Conservation (phyloP, 345 rosid species). For the Syzygium aromaticum region DNA sequence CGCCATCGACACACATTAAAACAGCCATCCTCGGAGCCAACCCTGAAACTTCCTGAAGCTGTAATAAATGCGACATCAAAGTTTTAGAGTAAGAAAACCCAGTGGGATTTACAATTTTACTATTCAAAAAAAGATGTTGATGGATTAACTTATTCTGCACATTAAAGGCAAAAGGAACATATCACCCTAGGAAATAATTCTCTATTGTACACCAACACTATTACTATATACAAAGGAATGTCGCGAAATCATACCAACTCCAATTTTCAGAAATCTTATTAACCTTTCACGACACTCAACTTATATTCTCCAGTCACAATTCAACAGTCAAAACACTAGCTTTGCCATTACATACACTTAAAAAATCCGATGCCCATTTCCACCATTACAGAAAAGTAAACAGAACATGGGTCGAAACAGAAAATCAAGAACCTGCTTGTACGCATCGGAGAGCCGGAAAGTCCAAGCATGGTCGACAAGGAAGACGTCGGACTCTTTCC, state of each 20-base stretch:
- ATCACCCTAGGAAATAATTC: neutral
- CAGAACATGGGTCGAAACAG: neutral
- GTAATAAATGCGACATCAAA: constrained; percentile 8
- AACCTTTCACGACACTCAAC: neutral
- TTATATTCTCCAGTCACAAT: neutral
- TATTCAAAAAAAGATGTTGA: neutral
- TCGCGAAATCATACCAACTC: neutral
- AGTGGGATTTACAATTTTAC: neutral
- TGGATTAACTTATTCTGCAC: neutral
- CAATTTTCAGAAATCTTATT: neutral
- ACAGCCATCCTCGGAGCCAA: constrained; percentile 90
- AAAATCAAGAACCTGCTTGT: constrained; percentile 39
- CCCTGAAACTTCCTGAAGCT: constrained; percentile 86
- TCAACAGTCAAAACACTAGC: neutral
- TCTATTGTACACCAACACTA: neutral
- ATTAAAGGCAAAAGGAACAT: neutral
- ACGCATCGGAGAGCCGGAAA: constrained; percentile 78
- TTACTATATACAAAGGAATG: neutral
- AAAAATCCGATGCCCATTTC: neutral
- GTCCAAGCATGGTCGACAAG: constrained; percentile 97
- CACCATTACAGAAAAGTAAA: neutral
- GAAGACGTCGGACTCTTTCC: constrained; percentile 56
- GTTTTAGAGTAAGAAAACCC: neutral
- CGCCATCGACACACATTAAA: constrained; percentile 71
- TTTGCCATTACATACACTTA: neutral